phyloP scores from a whole-genome alignment of 164 flowering plant species.

The grape (Vitis vinifera) region DNA sequence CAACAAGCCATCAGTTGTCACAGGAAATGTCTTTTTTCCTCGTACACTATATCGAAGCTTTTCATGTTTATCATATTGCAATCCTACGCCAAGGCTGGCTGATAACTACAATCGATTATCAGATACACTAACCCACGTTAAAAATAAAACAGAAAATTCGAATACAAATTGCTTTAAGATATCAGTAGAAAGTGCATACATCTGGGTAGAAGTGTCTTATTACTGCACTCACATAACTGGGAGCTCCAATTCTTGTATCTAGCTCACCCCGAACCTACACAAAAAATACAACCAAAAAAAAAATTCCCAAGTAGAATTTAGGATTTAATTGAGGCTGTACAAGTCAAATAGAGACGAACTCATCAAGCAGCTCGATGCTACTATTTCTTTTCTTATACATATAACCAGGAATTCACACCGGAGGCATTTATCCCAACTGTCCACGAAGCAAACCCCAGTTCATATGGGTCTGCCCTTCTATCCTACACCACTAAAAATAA shows the following conservation, averaged over 20 bases:
- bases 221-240: constrained; percentile 45
- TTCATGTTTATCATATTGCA: constrained; percentile 50
- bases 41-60: constrained; percentile 50
- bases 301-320: background rate
- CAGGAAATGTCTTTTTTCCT: constrained; percentile 75
- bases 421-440: too few relatives aligned
- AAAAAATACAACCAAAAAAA: constrained; percentile 8
- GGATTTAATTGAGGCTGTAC: too few relatives aligned
- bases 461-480: too few relatives aligned
- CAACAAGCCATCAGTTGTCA: constrained; percentile 43
- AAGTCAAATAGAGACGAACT: too few relatives aligned
- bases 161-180: background rate
- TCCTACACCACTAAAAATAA: too few relatives aligned
- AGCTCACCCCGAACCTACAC: constrained; percentile 78
- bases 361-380: too few relatives aligned
- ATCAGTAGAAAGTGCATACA: constrained; percentile 32
- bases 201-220: constrained; percentile 61
- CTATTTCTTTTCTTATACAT: too few relatives aligned
- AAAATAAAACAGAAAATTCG: background rate
- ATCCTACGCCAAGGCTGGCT: constrained; percentile 65
- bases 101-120: constrained; percentile 36
- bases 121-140: background rate
- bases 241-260: constrained; percentile 62
- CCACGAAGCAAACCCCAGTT: too few relatives aligned
- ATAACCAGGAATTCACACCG: too few relatives aligned